Evolutionary conservation across 768 basidiomycete species (phyloP).

Genomic region (Cystofilobasidium capitatum): DNA sequence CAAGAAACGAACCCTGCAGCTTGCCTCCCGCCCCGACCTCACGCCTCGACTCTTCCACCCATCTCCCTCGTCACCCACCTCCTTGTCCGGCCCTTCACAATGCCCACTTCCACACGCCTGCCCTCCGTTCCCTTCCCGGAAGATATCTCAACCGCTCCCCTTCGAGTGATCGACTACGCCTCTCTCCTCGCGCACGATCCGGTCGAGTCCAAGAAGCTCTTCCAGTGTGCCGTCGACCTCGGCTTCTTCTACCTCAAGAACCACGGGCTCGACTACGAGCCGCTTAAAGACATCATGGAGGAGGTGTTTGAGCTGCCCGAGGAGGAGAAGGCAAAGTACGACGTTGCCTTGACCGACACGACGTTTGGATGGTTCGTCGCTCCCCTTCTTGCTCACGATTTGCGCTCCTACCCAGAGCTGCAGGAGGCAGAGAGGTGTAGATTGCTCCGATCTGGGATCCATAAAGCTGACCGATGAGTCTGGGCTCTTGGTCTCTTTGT

Average conservation of each 20-base stretch:
- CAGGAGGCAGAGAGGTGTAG: too few species aligned
- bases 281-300: conserved; percentile 52
- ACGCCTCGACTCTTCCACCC: conserved; percentile 1
- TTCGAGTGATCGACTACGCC: conserved; percentile 51
- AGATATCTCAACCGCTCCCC: conserved; percentile 49
- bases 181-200: conserved; percentile 43
- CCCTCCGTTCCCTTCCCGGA: conserved; percentile 44
- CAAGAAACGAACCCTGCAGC: too few species aligned
- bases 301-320: conserved; percentile 50
- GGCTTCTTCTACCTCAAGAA: conserved; percentile 64
- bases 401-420: too few species aligned
- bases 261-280: conserved; percentile 48
- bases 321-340: conserved; percentile 49
- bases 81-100: not conserved
- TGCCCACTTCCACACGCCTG: conserved; percentile 11
- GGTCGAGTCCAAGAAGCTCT: conserved; percentile 48
- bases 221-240: conserved; percentile 51
- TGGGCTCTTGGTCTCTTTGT: not conserved
- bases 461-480: too few species aligned
- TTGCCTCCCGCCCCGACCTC: too few species aligned
- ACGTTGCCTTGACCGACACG: conserved; percentile 16
- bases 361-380: conserved; percentile 13
- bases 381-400: too few species aligned
- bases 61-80: not conserved
- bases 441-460: too few species aligned